Base-by-base conservation (phyloP, 148 eudicot species). In the Mesembryanthemum crystallinum region DNA sequence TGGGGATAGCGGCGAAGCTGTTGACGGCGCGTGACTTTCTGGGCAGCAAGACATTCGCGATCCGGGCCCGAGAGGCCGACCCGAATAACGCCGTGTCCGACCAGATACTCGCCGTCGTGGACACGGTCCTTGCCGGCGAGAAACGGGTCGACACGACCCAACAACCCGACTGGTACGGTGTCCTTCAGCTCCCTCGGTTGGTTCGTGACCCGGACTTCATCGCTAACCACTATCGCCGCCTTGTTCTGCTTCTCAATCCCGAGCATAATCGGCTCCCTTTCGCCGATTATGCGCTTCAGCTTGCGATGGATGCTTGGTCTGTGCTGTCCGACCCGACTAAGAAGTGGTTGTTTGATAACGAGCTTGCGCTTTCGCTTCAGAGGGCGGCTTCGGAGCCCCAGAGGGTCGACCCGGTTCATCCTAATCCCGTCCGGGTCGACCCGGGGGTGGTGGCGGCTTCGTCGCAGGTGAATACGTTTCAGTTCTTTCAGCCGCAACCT, bases 21-120 rank as follows among this genome's bases (percentile, higher is more conserved):
- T 76, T 95, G 4, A 80, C 86, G 7, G 75, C 85, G 7, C 89
- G 92, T 15, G 98, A 95, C 82, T 84, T 95, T 8, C 52, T 87
- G 69, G 92, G 95, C 0, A 76, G 89, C 78, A 85, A 83, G 64
- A 87, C 97, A 20, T 92, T 94, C 75, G 97, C 96, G 72, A 85
- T 83, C 81, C 90, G 97, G 7, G 97, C 93, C 12, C 83, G 87
- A 1, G 98, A 94, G 18, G 81, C 97, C 51, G 96, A 94, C 89
- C 97, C 95, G 11, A 74, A 80, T 12, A 90, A 88, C 77, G 77
- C 74, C 2, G 65, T 80, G 3, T 83, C 97, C 64, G 93, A 92
- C 54, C 97, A 85, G 60, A 89, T 92, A 45, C 73, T 94, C 20
- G 90, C 98, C 32, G 86, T 94, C 7, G 88, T 78, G 52, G 98